A percentile compares a stretch with the other conserved stretches of the same genome.
These are phyloP conservation scores for Umbelopsis ramanniana DNA, from an alignment of 192 early-diverging fungal genomes.

Conservation along the genomic window DNA sequence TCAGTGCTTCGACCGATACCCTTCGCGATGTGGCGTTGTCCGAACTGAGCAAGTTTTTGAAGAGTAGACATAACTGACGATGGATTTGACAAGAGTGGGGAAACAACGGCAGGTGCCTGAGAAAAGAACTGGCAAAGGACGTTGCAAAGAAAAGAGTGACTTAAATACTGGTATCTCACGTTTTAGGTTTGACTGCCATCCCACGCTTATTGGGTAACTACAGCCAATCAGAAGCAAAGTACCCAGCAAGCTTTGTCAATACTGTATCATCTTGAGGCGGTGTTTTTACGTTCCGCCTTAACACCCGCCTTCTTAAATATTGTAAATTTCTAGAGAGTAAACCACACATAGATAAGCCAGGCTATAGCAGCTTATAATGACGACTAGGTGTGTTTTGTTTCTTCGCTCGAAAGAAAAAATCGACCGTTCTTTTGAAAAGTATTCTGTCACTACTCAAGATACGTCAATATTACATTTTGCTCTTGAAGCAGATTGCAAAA, in stretches of 20 bases:
- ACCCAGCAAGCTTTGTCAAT: background rate
- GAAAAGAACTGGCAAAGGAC: background rate
- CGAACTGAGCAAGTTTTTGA: conserved; percentile 45
- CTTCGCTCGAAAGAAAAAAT: too few species aligned
- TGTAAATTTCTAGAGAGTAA: background rate
- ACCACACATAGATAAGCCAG: background rate
- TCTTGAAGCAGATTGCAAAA: too few species aligned
- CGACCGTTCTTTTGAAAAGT: too few species aligned
- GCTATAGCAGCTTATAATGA: background rate
- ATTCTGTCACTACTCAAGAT: too few species aligned
- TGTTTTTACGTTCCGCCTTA: background rate
- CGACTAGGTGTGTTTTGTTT: too few species aligned
- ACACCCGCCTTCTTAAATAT: background rate
- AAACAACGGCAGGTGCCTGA: background rate
- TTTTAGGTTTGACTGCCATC: conserved; percentile 14
- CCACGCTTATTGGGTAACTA: conserved; percentile 22
- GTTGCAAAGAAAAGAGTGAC: background rate
- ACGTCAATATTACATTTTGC: too few species aligned
- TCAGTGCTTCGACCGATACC: conserved; percentile 43
- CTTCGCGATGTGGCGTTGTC: conserved; percentile 40
- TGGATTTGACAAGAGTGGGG: conserved; percentile 9
- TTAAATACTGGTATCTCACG: background rate
- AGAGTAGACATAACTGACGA: conserved; percentile 19
- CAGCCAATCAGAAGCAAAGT: conserved; percentile 1
- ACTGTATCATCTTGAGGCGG: background rate